Base-by-base conservation (phyloP, 2,329 filamentous ascomycete species). In the Fusarium nelsonii region DNA sequence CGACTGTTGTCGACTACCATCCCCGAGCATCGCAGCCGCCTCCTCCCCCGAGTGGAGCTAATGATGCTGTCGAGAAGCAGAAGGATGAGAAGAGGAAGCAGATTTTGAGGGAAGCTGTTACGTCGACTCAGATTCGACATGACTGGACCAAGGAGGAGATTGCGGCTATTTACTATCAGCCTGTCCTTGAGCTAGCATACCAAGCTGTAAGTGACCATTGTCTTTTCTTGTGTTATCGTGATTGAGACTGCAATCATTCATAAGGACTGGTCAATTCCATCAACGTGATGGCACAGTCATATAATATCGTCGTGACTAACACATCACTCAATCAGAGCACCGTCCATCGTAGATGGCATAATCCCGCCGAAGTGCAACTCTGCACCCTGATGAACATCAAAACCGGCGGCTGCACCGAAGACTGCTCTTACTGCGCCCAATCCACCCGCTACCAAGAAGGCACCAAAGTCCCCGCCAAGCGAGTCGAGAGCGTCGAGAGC, bases 381-480 rank as follows among this genome's bases (percentile, higher is more conserved):
- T 97, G 94, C 83, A 97, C 94, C 0, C 85, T 97, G 61, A 97
- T 97, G 92, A 97, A 97, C 84, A 97, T 97, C 84, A 97, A 97
- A 79, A 97, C 93, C 10, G 94, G 94, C 56, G 94, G 94, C 48
- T 97, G 94, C 81, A 93, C 89, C 73, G 94, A 97, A 79, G 94
- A 97, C 80, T 97, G 94, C 82, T 93, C 91, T 26, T 97, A 97
- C 87, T 97, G 93, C 79, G 92, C 93, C 4, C 93, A 97, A 80
- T 94, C 93, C 6, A 93, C 92, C 8, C 90, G 92, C 28, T 91
- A 97, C 85, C 81, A 86, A 61, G 84, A 92, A 37, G 92, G 92
- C 40, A 90, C 94, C 6, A 92, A 93, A 9, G 85, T 97, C 33
- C 88, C 92, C 76, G 92, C 94, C 12, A 92, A 91, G 66, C 92